A percentile compares a stretch with the other conserved stretches of the same genome.
These are phyloP conservation scores for Termitomyces sp. DNA, from an alignment of 768 basidiomycete genomes.

Conservation along the genomic window DNA sequence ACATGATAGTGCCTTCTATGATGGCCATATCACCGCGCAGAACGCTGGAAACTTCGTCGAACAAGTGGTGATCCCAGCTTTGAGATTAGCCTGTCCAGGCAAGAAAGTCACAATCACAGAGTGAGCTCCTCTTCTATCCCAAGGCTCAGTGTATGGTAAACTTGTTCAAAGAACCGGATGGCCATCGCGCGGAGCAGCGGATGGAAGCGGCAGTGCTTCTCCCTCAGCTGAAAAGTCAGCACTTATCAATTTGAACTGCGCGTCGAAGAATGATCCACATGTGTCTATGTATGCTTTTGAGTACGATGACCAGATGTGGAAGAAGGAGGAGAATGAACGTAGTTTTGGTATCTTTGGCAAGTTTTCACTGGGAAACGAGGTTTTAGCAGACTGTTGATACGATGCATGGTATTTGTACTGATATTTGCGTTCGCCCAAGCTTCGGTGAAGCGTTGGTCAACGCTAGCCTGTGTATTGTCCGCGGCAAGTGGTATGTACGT, in stretches of 20 bases:
- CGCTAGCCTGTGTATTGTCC: background rate
- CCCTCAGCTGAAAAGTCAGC: slow-evolving; percentile 3
- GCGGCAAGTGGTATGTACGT: background rate
- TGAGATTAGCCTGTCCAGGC: slow-evolving; percentile 11
- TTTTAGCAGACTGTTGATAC: slow-evolving; percentile 7
- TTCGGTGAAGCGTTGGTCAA: background rate
- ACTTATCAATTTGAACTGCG: slow-evolving; percentile 12
- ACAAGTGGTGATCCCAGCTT: slow-evolving; percentile 7
- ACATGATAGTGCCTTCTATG: slow-evolving; percentile 10
- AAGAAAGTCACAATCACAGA: slow-evolving; percentile 13
- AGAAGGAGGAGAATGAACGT: slow-evolving; percentile 12
- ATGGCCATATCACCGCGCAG: slow-evolving; percentile 2
- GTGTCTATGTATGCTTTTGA: slow-evolving; percentile 13
- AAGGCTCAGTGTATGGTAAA: background rate
- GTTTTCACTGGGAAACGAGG: slow-evolving; percentile 5
- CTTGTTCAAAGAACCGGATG: slow-evolving; percentile 9
- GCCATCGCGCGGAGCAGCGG: slow-evolving; percentile 11
- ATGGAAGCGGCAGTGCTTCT: slow-evolving; percentile 3
- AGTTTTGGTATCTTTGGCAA: slow-evolving; percentile 15
- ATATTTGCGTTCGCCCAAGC: background rate
- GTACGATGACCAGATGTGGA: slow-evolving; percentile 14
- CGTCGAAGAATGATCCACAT: slow-evolving; percentile 4
- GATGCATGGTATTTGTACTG: background rate
- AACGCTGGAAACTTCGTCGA: slow-evolving; percentile 11
- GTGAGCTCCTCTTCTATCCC: background rate